These are phyloP conservation scores for Scutellaria baicalensis DNA, from an alignment of 257 asterid genomes.

Conservation along the genomic window DNA sequence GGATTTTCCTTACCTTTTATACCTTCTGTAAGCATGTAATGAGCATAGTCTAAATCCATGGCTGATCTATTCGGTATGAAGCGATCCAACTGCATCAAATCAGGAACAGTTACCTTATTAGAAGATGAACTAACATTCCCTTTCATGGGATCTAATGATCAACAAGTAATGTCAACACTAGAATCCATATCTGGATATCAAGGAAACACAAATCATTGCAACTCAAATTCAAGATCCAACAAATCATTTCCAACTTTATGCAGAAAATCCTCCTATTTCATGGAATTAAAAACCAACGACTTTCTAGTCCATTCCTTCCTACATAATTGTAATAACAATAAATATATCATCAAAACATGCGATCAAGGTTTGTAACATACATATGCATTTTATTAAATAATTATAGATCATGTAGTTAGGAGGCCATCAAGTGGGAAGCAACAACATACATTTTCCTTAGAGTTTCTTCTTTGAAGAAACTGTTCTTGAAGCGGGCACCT, in stretches of 20 bases:
- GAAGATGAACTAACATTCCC: background rate
- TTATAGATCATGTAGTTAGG: background rate
- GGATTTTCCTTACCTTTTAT: slow-evolving; percentile 80
- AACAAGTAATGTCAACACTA: background rate
- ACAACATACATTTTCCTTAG: slow-evolving; percentile 60
- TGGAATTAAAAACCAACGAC: background rate
- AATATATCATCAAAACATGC: background rate
- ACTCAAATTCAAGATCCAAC: background rate
- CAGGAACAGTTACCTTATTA: background rate
- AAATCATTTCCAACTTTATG: background rate
- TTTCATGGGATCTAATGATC: background rate
- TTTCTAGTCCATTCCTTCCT: background rate
- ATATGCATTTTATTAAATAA: background rate
- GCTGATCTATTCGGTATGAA: slow-evolving; percentile 86
- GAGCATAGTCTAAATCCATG: slow-evolving; percentile 74
- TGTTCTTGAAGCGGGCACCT: slow-evolving; percentile 68
- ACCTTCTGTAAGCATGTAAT: slow-evolving; percentile 67
- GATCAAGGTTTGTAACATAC: background rate
- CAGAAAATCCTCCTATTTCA: background rate
- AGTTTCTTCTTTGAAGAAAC: slow-evolving; percentile 42
- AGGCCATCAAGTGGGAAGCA: background rate
- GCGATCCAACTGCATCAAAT: slow-evolving; percentile 69
- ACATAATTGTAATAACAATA: background rate
- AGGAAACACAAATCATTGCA: background rate
- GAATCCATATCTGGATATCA: too few relatives aligned